A percentile compares a stretch with the other conserved stretches of the same genome.
Conservation (phyloP, 1,139 yeast species). For the Casaregolazyma lundiana region DNA sequence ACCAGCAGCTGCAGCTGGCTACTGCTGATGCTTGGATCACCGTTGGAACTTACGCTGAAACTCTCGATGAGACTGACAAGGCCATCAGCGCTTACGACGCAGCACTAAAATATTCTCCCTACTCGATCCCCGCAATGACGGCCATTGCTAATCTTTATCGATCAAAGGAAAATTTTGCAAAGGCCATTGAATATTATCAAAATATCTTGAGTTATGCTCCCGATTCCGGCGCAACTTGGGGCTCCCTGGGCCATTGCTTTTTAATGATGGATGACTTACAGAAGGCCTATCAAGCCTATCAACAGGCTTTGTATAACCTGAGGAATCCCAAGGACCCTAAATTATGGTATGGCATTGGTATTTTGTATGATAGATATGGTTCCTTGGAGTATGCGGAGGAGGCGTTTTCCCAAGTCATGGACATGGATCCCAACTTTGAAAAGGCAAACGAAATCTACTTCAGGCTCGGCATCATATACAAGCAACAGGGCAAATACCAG, state of each 20-base stretch:
- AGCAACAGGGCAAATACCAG: constrained; percentile 83
- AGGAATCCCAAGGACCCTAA: constrained; percentile 95
- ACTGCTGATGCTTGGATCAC: constrained; percentile 93
- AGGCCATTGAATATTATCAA: constrained; percentile 91
- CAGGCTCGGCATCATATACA: constrained; percentile 93
- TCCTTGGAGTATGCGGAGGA: constrained; percentile 96
- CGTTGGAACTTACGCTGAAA: constrained; percentile 81
- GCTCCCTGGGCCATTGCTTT: constrained; percentile 92
- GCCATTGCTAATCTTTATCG: constrained; percentile 86
- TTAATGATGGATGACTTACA: constrained; percentile 94
- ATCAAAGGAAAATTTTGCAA: constrained; percentile 81
- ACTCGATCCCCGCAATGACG: constrained; percentile 77
- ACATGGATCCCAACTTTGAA: constrained; percentile 92
- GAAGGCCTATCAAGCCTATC: constrained; percentile 93
- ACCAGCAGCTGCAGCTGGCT: constrained; percentile 40
- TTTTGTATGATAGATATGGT: constrained; percentile 91
- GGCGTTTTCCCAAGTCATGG: constrained; percentile 92
- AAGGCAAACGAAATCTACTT: constrained; percentile 95
- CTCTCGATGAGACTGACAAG: constrained; percentile 81
- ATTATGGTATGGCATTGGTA: constrained; percentile 98
- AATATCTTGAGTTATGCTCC: constrained; percentile 77
- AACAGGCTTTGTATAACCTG: constrained; percentile 85
- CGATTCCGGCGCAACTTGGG: constrained; percentile 96
- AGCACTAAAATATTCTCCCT: constrained; percentile 83
- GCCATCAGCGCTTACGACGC: constrained; percentile 87